A percentile compares a stretch with the other conserved stretches of the same genome.
These are phyloP conservation scores for Salvia rosmarinus DNA, from an alignment of 257 asterid genomes.

Conservation along the genomic window DNA sequence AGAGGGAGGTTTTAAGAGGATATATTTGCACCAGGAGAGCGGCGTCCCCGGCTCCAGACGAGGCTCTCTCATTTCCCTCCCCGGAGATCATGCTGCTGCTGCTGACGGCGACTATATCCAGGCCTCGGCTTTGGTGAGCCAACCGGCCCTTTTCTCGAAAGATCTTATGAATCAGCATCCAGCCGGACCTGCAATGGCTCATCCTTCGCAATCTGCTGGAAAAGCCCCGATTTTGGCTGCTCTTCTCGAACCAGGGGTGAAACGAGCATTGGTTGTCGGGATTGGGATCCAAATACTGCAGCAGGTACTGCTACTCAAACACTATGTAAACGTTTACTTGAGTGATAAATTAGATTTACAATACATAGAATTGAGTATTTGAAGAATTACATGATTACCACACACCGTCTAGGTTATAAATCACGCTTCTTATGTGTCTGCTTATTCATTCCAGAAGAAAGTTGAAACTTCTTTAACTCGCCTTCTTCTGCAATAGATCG, in stretches of 20 bases:
- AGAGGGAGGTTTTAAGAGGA: slow-evolving; percentile 70
- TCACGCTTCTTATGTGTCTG: no score
- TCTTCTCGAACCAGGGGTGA: slow-evolving; percentile 83
- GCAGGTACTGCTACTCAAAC: slow-evolving; percentile 52
- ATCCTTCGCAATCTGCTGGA: slow-evolving; percentile 56
- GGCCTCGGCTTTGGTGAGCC: slow-evolving; percentile 82
- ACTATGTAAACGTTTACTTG: background rate
- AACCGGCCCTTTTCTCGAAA: slow-evolving; percentile 67
- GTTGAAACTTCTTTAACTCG: background rate
- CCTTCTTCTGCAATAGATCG: background rate
- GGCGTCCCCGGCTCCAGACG: slow-evolving; percentile 53
- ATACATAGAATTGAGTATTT: background rate
- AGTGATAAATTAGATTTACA: background rate
- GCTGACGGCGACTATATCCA: slow-evolving; percentile 60
- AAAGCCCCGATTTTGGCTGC: slow-evolving; percentile 54
- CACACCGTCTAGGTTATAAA: no score
- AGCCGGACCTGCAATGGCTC: slow-evolving; percentile 70
- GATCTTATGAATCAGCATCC: slow-evolving; percentile 55
- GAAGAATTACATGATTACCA: background rate
- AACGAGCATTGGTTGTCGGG: slow-evolving; percentile 73
- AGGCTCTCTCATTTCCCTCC: slow-evolving; percentile 68
- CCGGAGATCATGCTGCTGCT: slow-evolving; percentile 53
- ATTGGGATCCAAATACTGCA: slow-evolving; percentile 75
- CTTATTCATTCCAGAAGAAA: background rate
- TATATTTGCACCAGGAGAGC: slow-evolving; percentile 72